These are phyloP conservation scores for Epichloe brachyelytri DNA, from an alignment of 2,329 filamentous ascomycete species.

Conservation along the genomic window DNA sequence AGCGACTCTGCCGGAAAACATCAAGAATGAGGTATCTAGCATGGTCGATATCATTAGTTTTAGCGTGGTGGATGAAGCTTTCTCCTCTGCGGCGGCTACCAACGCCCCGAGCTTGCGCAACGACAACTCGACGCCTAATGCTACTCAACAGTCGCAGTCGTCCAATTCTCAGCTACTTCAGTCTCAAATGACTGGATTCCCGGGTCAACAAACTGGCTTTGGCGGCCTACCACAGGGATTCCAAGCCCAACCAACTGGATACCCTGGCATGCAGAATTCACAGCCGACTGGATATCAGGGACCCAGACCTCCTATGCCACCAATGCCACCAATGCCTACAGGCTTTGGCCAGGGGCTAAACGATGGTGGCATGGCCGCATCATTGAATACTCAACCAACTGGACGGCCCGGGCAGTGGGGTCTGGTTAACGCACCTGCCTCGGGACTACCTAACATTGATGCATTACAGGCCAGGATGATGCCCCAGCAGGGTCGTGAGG, in stretches of 20 bases:
- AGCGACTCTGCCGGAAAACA: slow-evolving; percentile 59
- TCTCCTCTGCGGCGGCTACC: slow-evolving; percentile 35
- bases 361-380: slow-evolving; percentile 47
- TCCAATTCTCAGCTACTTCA: slow-evolving; percentile 56
- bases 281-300: slow-evolving; percentile 72
- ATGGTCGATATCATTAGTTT: slow-evolving; percentile 99
- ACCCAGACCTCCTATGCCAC: slow-evolving; percentile 81
- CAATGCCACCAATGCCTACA: slow-evolving; percentile 56
- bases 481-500: slow-evolving; percentile 87
- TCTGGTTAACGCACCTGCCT: slow-evolving; percentile 86
- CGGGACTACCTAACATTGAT: slow-evolving; percentile 86
- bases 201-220: slow-evolving; percentile 43
- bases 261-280: slow-evolving; percentile 51
- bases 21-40: slow-evolving; percentile 94
- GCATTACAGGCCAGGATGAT: slow-evolving; percentile 89
- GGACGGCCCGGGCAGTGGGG: slow-evolving; percentile 93
- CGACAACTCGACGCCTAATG: slow-evolving; percentile 35
- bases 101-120: slow-evolving; percentile 60
- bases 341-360: slow-evolving; percentile 38
- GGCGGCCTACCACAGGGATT: slow-evolving; percentile 44
- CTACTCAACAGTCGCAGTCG: slow-evolving; percentile 57
- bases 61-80: slow-evolving; percentile 63
- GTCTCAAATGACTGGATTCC: slow-evolving; percentile 57
- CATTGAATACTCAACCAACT: slow-evolving; percentile 85
- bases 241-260: slow-evolving; percentile 58